These are phyloP conservation scores for Teratosphaeriaceae sp. DNA, from an alignment of 2,329 filamentous ascomycete species.

Conservation along the genomic window DNA sequence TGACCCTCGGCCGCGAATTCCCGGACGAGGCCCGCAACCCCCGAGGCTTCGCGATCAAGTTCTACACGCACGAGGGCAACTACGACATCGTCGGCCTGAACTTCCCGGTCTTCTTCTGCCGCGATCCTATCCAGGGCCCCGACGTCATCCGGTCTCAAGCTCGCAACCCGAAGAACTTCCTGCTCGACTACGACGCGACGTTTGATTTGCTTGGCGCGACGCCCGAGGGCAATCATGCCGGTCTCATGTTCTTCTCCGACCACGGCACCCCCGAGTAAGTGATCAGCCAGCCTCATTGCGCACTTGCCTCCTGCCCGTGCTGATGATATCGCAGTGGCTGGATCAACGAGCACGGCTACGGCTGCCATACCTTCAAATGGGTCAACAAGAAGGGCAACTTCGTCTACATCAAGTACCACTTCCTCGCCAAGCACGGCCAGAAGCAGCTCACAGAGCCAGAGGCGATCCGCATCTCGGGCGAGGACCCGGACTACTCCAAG, in stretches of 20 bases:
- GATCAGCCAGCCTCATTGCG: neutral
- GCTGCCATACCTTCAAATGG: constrained; percentile 30
- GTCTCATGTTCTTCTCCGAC: constrained; percentile 44
- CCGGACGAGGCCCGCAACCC: constrained; percentile 42
- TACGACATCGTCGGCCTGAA: constrained; percentile 45
- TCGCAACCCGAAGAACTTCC: constrained; percentile 43
- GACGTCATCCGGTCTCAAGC: constrained; percentile 44
- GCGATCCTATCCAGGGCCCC: constrained; percentile 11
- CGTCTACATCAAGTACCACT: constrained; percentile 48
- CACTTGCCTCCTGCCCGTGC: neutral
- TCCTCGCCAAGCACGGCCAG: constrained; percentile 40
- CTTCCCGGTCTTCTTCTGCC: constrained; percentile 45
- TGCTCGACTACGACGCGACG: constrained; percentile 42
- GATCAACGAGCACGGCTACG: constrained; percentile 37
- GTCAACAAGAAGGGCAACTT: constrained; percentile 43
- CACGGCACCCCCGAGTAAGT: constrained; percentile 39
- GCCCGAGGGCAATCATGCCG: constrained; percentile 44
- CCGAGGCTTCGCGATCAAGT: constrained; percentile 45
- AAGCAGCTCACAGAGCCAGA: constrained; percentile 41
- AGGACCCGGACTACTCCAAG: constrained; percentile 47
- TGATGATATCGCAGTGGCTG: neutral
- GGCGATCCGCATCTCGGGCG: constrained; percentile 40
- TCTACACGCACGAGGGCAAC: constrained; percentile 43
- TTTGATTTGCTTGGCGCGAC: constrained; percentile 46
- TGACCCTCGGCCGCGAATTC: constrained; percentile 38